Conservation (phyloP, 371 early-diverging fungal species). For the Syncephalastrum monosporum region DNA sequence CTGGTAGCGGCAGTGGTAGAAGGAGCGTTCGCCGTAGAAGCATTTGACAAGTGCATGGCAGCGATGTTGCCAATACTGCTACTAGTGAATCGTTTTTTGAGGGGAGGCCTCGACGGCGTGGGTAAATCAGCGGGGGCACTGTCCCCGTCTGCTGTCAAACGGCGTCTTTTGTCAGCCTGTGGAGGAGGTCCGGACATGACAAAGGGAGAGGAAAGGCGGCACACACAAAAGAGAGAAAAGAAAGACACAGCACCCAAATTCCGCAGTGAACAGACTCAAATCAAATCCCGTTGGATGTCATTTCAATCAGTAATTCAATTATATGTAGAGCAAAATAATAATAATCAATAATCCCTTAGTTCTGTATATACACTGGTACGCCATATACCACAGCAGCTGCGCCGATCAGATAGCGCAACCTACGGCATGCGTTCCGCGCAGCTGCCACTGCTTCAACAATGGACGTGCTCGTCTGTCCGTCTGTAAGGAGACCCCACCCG, state of each 20-base stretch:
- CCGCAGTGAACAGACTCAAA: no score
- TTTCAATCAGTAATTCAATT: no score
- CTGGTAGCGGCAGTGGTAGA: not conserved
- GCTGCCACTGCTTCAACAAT: conserved; percentile 73
- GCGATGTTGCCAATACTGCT: conserved; percentile 7
- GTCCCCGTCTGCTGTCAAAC: no score
- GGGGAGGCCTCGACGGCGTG: conserved; percentile 17
- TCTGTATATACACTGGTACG: conserved; percentile 67
- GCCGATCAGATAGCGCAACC: conserved; percentile 82
- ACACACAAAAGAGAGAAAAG: no score
- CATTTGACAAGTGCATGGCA: conserved; percentile 1
- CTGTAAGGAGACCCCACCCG: conserved; percentile 67
- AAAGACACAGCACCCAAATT: no score
- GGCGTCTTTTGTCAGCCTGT: no score
- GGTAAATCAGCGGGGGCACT: not conserved
- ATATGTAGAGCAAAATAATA: not conserved
- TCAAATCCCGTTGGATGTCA: no score
- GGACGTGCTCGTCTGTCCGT: conserved; percentile 28
- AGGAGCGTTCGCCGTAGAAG: not conserved
- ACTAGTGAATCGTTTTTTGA: conserved; percentile 27
- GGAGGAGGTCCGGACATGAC: no score
- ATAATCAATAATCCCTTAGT: conserved; percentile 2
- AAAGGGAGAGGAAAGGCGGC: no score
- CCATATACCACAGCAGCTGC: conserved; percentile 98
- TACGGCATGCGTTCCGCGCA: conserved; percentile 72